Conservation (phyloP, 495 filamentous ascomycete genomes). For the Aspergillus asperescens region DNA sequence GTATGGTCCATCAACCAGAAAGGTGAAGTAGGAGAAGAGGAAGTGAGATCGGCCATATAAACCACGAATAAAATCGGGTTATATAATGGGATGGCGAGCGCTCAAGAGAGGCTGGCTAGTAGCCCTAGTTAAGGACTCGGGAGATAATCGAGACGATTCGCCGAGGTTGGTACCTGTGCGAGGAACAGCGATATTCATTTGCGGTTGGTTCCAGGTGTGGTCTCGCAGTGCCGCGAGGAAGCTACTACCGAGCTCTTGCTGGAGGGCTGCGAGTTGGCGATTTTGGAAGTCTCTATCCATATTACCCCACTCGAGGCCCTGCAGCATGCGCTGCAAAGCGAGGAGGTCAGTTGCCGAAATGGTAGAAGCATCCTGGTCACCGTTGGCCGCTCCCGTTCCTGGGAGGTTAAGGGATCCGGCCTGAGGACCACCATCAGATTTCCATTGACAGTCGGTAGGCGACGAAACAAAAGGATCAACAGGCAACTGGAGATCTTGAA, state of each 20-base stretch:
- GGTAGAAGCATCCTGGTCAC: conserved; percentile 17
- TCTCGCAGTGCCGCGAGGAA: conserved; percentile 85
- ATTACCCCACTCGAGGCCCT: conserved; percentile 53
- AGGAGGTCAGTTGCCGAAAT: conserved; percentile 13
- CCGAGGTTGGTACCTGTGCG: conserved; percentile 31
- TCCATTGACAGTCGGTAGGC: conserved; percentile 33
- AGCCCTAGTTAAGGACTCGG: conserved; percentile 33
- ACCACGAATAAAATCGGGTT: conserved; percentile 21
- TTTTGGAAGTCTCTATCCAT: conserved; percentile 72
- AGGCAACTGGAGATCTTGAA: conserved; percentile 32
- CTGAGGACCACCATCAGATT: conserved; percentile 32
- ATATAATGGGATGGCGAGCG: conserved; percentile 46
- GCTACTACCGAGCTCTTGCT: conserved; percentile 73
- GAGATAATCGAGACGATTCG: conserved; percentile 34
- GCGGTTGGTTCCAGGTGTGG: conserved; percentile 53
- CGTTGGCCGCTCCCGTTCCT: conserved; percentile 18
- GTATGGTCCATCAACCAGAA: not conserved
- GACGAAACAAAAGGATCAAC: conserved; percentile 24
- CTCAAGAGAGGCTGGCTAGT: conserved; percentile 49
- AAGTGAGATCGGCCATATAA: not conserved
- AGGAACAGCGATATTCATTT: conserved; percentile 28
- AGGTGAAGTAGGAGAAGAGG: not conserved
- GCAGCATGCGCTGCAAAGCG: conserved; percentile 15
- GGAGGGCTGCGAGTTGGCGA: conserved; percentile 77
- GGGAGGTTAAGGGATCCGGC: conserved; percentile 29